Evolutionary conservation across 257 asterid species (phyloP).

Genomic region (Nicotiana benthamiana): DNA sequence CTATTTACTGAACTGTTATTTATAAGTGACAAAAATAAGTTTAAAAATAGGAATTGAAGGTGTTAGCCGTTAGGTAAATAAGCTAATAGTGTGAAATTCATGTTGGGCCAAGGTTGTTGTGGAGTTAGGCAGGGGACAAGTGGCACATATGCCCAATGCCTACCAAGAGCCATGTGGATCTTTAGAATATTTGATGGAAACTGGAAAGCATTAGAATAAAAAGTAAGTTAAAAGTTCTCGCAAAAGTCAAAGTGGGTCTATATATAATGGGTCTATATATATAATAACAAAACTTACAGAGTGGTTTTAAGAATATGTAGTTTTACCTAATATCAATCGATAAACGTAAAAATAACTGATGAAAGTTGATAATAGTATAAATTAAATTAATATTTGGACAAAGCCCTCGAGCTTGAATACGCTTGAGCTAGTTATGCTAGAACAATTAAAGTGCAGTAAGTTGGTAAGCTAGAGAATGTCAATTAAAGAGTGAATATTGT

Average conservation of each 20-base stretch:
- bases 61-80: background rate
- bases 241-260: background rate
- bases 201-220: background rate
- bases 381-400: too few species aligned
- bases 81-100: background rate
- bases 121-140: conserved; percentile 8
- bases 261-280: too few species aligned
- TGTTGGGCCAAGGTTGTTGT: background rate
- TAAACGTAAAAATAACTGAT: too few species aligned
- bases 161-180: background rate
- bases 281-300: too few species aligned
- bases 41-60: background rate
- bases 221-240: background rate
- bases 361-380: too few species aligned
- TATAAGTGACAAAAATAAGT: background rate
- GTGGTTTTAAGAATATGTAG: too few species aligned
- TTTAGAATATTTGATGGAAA: background rate
- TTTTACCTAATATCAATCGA: too few species aligned
- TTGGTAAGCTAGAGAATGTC: too few species aligned
- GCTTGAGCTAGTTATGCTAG: too few species aligned
- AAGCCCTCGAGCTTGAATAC: too few species aligned
- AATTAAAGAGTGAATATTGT: too few species aligned
- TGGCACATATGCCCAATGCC: background rate
- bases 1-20: background rate
- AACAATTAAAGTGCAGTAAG: too few species aligned